Evolutionary conservation across 257 asterid genomes (phyloP), one percentile per base, ranked within the genome.

Genomic region (Orobanche coerulescens): DNA sequence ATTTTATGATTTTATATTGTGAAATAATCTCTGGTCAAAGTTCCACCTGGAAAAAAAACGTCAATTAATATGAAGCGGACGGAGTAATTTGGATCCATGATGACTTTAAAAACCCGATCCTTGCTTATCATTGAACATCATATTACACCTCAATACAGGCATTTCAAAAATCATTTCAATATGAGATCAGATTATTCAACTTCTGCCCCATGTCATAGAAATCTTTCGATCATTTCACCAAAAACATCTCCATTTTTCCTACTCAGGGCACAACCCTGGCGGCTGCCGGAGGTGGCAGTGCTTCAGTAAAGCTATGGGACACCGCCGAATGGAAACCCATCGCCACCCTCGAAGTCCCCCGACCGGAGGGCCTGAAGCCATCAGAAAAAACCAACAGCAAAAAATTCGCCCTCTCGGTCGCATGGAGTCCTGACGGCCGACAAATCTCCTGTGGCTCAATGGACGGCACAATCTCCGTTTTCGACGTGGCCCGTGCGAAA

Each of bases 211-310:
- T 18, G 7, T 14, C 5, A 23, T 23, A 11, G 22, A 39, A 48
- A 2, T 4, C 10, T 20, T 54, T 37, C 12, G 25, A 23, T 58
- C 4, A 10, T 34, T 59, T 65, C 31, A 33, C 43, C 10, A 44
- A 53, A 58, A 46, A 62, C 47, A 54, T 52, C 24, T 9, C 6
- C 3, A 13, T 26, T 3, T 53, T 47, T 54, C 62, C 18, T 18
- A 13, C 39, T 50, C 82, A 91, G 96, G 98, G 97, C 46, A 86
- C 85, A 53, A 70, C 83, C n/a, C 81, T 93, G 18, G 98, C 97
- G 2, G 97, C 90, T 70, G 97, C 98, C 19, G 98, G 98, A 73
- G 98, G 98, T 25, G 87, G 98, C 43, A 89, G 98, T 61, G 89
- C 95, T 57, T 89, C 97, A 11, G 87, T 89, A 58, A 93, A 93